These are phyloP conservation scores for Arctium minus DNA, from an alignment of 129 eudicot genomes.

Conservation along the genomic window DNA sequence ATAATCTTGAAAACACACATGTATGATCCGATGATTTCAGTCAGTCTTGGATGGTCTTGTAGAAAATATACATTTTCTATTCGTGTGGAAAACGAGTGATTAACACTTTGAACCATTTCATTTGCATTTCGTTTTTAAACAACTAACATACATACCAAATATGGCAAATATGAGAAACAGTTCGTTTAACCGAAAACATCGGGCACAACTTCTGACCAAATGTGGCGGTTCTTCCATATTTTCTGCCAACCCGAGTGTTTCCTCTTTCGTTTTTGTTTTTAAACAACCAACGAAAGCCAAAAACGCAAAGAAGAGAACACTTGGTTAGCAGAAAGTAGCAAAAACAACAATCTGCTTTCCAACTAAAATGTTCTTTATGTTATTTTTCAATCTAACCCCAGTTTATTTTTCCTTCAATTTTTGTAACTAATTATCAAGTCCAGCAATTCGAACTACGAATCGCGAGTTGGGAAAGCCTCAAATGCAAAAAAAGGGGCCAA, in stretches of 20 bases:
- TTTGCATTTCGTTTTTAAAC: no score
- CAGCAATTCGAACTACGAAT: neutral
- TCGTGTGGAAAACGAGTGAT: neutral
- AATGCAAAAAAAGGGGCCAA: neutral
- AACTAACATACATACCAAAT: neutral
- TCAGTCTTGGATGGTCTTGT: neutral
- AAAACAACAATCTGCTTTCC: neutral
- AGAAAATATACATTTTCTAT: neutral
- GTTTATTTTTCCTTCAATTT: neutral
- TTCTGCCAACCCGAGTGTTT: neutral
- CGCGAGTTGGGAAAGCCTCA: neutral
- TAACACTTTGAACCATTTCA: neutral
- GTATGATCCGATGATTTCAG: conserved; percentile 7
- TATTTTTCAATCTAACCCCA: neutral
- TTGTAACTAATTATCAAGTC: neutral
- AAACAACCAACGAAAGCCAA: neutral
- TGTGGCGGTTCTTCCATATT: neutral
- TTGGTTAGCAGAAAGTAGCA: neutral
- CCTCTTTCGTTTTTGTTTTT: neutral
- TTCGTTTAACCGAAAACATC: neutral
- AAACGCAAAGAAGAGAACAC: neutral
- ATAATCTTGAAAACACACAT: neutral
- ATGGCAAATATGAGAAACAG: neutral
- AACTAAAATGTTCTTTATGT: neutral
- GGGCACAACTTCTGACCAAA: neutral